phyloP scores from a whole-genome alignment of 192 early-diverging fungal species.

The Coemansia sp. region DNA sequence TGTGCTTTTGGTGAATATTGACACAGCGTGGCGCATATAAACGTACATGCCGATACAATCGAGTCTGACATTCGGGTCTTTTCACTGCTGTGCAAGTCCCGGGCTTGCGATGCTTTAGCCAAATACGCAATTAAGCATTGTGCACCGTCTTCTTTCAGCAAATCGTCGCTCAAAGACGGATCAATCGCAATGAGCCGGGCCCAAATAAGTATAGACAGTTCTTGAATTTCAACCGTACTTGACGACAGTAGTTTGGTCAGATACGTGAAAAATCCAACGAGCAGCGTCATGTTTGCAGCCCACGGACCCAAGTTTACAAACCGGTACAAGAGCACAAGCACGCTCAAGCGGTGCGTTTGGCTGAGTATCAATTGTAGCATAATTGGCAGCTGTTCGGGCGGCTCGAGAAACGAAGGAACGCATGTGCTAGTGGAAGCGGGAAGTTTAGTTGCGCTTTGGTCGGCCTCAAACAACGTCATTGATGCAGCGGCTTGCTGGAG shows the following conservation, averaged over 20 bases:
- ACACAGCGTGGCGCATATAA: conserved; percentile 91
- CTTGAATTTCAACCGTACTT: conserved; percentile 86
- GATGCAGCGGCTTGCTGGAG: conserved; percentile 69
- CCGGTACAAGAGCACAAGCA: conserved; percentile 83
- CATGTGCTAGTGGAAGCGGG: conserved; percentile 39
- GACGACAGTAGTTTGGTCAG: conserved; percentile 89
- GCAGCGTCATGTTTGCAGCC: conserved; percentile 88
- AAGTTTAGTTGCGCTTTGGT: conserved; percentile 16
- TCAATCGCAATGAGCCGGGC: conserved; percentile 93
- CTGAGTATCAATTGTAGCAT: conserved; percentile 92
- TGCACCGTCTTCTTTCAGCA: conserved; percentile 79
- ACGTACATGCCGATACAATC: conserved; percentile 62
- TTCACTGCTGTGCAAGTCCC: conserved; percentile 32
- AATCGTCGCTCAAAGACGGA: conserved; percentile 78
- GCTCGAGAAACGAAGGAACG: conserved; percentile 52
- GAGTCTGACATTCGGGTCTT: conserved; percentile 40
- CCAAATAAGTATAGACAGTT: conserved; percentile 95
- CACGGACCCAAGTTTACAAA: conserved; percentile 90
- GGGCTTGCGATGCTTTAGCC: conserved; percentile 60
- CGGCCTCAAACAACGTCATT: conserved; percentile 58
- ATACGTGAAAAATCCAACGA: conserved; percentile 95
- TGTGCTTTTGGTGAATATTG: conserved; percentile 79
- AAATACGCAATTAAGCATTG: conserved; percentile 89
- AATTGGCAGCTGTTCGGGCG: conserved; percentile 85
- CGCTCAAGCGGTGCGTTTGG: conserved; percentile 88